Conservation (phyloP, 2,329 filamentous ascomycete genomes). For the Furcasterigmium furcatum region DNA sequence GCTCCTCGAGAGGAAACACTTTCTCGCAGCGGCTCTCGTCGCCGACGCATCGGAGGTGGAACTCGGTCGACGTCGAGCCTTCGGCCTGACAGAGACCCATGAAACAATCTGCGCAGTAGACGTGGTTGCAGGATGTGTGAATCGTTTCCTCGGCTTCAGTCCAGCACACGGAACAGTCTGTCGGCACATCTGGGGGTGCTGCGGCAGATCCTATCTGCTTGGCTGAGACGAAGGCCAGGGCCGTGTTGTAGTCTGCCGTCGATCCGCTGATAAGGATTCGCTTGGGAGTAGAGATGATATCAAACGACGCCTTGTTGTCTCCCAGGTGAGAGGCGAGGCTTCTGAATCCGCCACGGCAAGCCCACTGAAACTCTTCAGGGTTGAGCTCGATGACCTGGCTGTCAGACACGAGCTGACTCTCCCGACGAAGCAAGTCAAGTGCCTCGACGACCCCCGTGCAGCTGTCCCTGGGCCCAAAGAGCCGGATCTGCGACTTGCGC, state of each 20-base stretch:
- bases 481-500: constrained; percentile 20
- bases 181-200: neutral
- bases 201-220: neutral
- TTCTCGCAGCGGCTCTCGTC: constrained; percentile 17
- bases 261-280: constrained; percentile 26
- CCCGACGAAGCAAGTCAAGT: constrained; percentile 5
- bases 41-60: constrained; percentile 20
- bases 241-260: constrained; percentile 11
- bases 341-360: constrained; percentile 25
- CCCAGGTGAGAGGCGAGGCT: constrained; percentile 20
- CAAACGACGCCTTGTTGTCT: constrained; percentile 21
- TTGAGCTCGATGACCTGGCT: constrained; percentile 21
- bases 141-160: constrained; percentile 30
- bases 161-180: constrained; percentile 31
- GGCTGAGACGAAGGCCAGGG: constrained; percentile 9
- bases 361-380: constrained; percentile 21
- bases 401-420: neutral
- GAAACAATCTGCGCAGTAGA: constrained; percentile 40
- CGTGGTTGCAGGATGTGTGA: constrained; percentile 30
- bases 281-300: constrained; percentile 24
- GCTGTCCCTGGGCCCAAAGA: constrained; percentile 19
- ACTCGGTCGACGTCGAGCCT: neutral
- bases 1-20: constrained; percentile 18
- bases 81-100: constrained; percentile 20
- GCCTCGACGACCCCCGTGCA: constrained; percentile 10